Evolutionary conservation across 495 filamentous ascomycete species (phyloP).

Genomic region (Aspergillus avenaceus): DNA sequence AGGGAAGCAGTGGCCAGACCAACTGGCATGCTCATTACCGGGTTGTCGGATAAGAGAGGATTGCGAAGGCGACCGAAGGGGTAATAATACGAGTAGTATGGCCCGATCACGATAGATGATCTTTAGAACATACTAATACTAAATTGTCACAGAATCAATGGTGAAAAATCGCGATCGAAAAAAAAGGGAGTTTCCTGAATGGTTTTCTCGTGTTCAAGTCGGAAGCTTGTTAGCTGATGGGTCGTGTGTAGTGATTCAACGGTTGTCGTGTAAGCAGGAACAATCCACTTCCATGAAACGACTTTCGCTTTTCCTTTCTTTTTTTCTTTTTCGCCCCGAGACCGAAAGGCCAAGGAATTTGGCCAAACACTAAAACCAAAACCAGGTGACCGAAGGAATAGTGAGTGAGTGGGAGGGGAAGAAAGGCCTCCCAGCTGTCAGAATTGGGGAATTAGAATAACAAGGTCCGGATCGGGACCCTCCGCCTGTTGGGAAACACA

Average conservation of each 20-base stretch:
- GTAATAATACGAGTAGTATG: neutral
- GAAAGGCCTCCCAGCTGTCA: neutral
- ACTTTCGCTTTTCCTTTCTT: too few relatives aligned
- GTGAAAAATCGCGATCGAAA: too few relatives aligned
- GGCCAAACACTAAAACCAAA: slow-evolving; percentile 1
- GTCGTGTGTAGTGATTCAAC: too few relatives aligned
- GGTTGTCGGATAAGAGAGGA: neutral
- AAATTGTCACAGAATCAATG: too few relatives aligned
- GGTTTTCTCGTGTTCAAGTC: too few relatives aligned
- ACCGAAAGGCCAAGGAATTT: slow-evolving; percentile 1
- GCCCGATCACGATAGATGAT: neutral
- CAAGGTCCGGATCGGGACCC: neutral
- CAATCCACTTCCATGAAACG: neutral
- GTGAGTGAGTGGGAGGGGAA: neutral
- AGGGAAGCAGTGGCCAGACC: slow-evolving; percentile 12
- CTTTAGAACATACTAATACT: neutral
- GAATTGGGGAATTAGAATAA: slow-evolving; percentile 2
- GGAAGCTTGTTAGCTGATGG: too few relatives aligned
- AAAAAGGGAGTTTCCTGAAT: too few relatives aligned
- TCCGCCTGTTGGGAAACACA: slow-evolving; percentile 5
- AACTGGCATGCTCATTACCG: slow-evolving; percentile 21
- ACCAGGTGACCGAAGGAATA: neutral
- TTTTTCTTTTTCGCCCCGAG: neutral
- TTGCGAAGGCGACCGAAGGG: neutral
- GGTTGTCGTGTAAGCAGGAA: neutral